Evolutionary conservation across 257 asterid genomes (phyloP).

Genomic region (Parsonsia alboflavescens): DNA sequence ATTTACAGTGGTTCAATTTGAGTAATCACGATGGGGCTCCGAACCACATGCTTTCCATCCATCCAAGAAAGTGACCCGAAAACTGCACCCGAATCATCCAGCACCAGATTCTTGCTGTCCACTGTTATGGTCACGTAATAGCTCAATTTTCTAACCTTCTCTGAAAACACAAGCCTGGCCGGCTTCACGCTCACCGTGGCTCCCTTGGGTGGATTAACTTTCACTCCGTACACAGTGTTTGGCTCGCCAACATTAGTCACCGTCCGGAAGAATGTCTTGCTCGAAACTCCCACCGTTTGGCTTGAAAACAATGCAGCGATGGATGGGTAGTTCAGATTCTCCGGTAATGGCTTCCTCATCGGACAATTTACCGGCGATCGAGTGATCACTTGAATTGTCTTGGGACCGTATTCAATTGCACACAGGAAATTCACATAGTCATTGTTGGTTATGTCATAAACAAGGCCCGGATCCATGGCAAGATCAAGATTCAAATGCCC

Average conservation of each 20-base stretch:
- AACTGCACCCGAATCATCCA: slow-evolving; percentile 76
- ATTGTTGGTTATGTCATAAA: slow-evolving; percentile 53
- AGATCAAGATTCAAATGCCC: slow-evolving; percentile 78
- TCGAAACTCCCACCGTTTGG: slow-evolving; percentile 36
- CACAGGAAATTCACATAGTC: slow-evolving; percentile 82
- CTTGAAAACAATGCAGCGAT: slow-evolving; percentile 67
- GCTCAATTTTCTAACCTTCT: slow-evolving; percentile 44
- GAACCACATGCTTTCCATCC: slow-evolving; percentile 82
- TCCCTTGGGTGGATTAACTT: slow-evolving; percentile 71
- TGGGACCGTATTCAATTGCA: slow-evolving; percentile 72
- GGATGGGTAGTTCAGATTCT: slow-evolving; percentile 83
- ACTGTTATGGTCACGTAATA: slow-evolving; percentile 62
- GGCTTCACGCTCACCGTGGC: slow-evolving; percentile 71
- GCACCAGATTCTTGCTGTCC: slow-evolving; percentile 49
- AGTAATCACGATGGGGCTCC: slow-evolving; percentile 85
- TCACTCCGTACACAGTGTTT: slow-evolving; percentile 45
- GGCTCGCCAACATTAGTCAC: slow-evolving; percentile 77
- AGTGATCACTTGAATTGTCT: slow-evolving; percentile 88
- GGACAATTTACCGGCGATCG: slow-evolving; percentile 69
- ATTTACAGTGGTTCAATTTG: slow-evolving; percentile 69
- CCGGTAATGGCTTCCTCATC: slow-evolving; percentile 61
- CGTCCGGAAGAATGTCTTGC: slow-evolving; percentile 66
- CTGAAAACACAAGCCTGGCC: slow-evolving; percentile 57
- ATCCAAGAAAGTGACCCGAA: slow-evolving; percentile 81
- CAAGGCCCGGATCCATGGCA: slow-evolving; percentile 94